Percentiles rank a stretch among this genome's conserved stretches.
Evolutionary conservation across 1,284 basidiomycete species (phyloP).

Genomic region (Blastosporella zonata): DNA sequence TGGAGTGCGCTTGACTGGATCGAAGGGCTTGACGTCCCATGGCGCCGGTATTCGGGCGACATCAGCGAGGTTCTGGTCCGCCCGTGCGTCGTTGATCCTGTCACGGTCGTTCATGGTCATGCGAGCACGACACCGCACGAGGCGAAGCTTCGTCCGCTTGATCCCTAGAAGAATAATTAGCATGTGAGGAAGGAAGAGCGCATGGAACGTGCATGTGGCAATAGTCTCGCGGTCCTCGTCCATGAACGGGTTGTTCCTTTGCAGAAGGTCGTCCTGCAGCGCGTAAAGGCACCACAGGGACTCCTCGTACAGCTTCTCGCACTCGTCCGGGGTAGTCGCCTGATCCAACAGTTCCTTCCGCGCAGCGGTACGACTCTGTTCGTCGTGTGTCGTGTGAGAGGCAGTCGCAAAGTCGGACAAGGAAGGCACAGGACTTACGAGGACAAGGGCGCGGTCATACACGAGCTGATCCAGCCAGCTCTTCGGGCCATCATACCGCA

Average conservation of each 20-base stretch:
- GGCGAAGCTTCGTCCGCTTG: conserved; percentile 75
- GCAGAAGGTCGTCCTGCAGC: conserved; percentile 86
- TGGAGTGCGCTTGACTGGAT: conserved; percentile 3
- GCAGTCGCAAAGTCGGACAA: background rate
- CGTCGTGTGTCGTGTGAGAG: background rate
- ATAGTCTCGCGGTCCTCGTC: conserved; percentile 84
- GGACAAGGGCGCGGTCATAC: conserved; percentile 71
- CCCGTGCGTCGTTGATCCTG: conserved; percentile 64
- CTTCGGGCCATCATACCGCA: conserved; percentile 66
- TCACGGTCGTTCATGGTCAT: conserved; percentile 72
- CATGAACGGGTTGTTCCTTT: conserved; percentile 78
- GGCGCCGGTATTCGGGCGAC: conserved; percentile 69
- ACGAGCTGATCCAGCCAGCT: conserved; percentile 80
- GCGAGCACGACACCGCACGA: conserved; percentile 65
- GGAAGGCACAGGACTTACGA: conserved; percentile 25
- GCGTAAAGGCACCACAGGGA: conserved; percentile 91
- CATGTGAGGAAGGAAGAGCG: background rate
- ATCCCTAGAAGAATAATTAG: conserved; percentile 52
- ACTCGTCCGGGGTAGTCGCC: conserved; percentile 72
- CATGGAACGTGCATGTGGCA: conserved; percentile 63
- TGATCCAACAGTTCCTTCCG: conserved; percentile 88
- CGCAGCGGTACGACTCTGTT: conserved; percentile 87
- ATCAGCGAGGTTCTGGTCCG: conserved; percentile 73
- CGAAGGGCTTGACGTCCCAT: conserved; percentile 55
- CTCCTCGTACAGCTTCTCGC: conserved; percentile 92